Base-by-base conservation (phyloP, 495 filamentous ascomycete genomes). In the Lasiosphaeria miniovina region DNA sequence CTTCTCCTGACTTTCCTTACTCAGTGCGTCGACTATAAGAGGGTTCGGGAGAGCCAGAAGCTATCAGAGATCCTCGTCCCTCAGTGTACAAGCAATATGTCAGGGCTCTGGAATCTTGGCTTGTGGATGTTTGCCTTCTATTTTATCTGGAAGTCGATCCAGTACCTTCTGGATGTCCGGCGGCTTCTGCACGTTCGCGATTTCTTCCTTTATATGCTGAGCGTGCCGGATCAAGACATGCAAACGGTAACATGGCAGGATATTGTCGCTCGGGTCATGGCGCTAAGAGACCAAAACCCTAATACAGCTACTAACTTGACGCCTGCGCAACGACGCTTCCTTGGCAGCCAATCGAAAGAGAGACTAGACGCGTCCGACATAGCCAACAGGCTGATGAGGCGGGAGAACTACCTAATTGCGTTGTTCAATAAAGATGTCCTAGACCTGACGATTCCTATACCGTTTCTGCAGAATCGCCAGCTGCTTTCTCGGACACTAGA, bases 191-290 rank as follows among this genome's bases (percentile, higher is more conserved):
- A 90, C 36, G 85, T 96, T 72, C 91, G 92, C 65, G 87, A 94
- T 71, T 98, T 98, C 73, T 98, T 91, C 72, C 74, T 84, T 45
- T 84, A 97, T 67, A 80, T 97, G 6, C 83, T 98, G 14, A 87
- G 88, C 36, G 88, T 98, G 36, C 89, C 90, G 3, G 95, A 98
- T 65, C 77, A 84, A 24, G 95, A 98, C 61, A 95, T 98, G 68
- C 95, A 98, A 73, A 96, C 93, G 0, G 88, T 98, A 36, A 90
- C 91, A 7, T 98, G 94, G 94, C 91, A 97, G 70, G 88, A 95
- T 60, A 83, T 98, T 38, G 93, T 98, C 48, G 88, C 85, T 40
- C 88, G 92, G 49, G 77, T 98, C 55, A 97, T 97, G 87, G 80
- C 83, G 12, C 73, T 98, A 6, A 80, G 95, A 65, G 93, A 98